phyloP scores from a whole-genome alignment of 2,329 filamentous ascomycete genomes.

The Pyrenochaeta sp. region DNA sequence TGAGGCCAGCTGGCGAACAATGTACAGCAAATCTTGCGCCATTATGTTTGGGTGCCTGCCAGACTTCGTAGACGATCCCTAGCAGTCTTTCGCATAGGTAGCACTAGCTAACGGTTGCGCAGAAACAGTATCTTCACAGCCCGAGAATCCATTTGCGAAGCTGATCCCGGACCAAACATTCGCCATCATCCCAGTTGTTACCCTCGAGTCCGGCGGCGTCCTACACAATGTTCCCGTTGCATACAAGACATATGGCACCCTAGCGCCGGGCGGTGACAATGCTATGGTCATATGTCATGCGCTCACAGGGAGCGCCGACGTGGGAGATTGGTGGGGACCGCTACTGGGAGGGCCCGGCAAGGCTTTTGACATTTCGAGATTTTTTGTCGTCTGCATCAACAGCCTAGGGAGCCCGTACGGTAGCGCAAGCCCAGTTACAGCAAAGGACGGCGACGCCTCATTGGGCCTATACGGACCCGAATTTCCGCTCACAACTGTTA shows the following conservation, averaged over 20 bases:
- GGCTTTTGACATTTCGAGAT: constrained; percentile 81
- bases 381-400: constrained; percentile 88
- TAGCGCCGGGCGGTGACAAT: constrained; percentile 67
- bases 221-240: constrained; percentile 77
- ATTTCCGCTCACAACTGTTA: constrained; percentile 92
- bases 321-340: constrained; percentile 88
- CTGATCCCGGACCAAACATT: constrained; percentile 90
- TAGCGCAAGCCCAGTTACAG: constrained; percentile 86
- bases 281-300: constrained; percentile 80
- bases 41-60: not conserved
- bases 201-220: constrained; percentile 88
- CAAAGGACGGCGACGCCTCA: constrained; percentile 78
- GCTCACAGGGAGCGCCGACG: constrained; percentile 84
- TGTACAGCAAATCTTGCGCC: not conserved
- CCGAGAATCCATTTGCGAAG: constrained; percentile 88
- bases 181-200: constrained; percentile 86
- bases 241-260: constrained; percentile 68
- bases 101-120: constrained; percentile 23
- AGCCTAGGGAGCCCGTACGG: constrained; percentile 86
- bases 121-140: constrained; percentile 65
- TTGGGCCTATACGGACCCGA: constrained; percentile 90
- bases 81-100: constrained; percentile 11
- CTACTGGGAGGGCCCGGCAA: constrained; percentile 79
- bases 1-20: not conserved
- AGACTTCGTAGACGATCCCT: not conserved